Base-by-base conservation (phyloP, 2,329 filamentous ascomycete genomes). In the Ascochyta fabae region DNA sequence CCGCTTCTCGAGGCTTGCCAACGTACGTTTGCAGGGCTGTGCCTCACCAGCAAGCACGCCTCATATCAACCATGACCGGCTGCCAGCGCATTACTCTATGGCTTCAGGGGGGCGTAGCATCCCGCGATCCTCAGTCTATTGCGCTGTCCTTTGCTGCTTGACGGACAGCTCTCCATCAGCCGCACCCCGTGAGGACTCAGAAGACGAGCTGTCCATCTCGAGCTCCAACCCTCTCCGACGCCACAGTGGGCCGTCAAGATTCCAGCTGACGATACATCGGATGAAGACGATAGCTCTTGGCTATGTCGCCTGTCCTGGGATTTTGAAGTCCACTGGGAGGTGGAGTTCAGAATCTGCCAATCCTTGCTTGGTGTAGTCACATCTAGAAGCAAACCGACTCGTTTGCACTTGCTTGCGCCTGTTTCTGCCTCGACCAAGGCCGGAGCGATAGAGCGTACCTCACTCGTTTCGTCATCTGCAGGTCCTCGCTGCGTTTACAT, bases 401-500 rank as follows among this genome's bases (percentile, higher is more conserved):
- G 38, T 51, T 42, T 48, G 24, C 38, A 41, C 19, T 42, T 47
- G 43, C 22, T 42, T 38, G 44, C 24, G 23, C 31, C 23, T 46
- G 36, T 26, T 23, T 15, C 12, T 36, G 24, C 33, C 12, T 56
- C 38, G 46, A 34, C 12, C 36, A 51, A 33, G 47, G 38, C 26
- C 24, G 22, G 7, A 42, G 12, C 27, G 26, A 33, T 16, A 43
- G 45, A 52, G 38, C 29, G n/a, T 33, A 46, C 6, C 42, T 52
- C 44, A 56, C 2, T 59, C 24, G 53, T 58, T 48, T 47, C 68
- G 67, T 68, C 66, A 69, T 67, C 57, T 60, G 61, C 59, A 55
- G 58, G 48, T 53, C 54, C 49, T 59, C 58, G 56, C 56, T 64
- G 50, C 52, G 62, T 70, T 69, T 68, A 66, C 67, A 65, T 67